Evolutionary conservation across 495 filamentous ascomycete species (phyloP).

Genomic region (Lepidopterella palustris): DNA sequence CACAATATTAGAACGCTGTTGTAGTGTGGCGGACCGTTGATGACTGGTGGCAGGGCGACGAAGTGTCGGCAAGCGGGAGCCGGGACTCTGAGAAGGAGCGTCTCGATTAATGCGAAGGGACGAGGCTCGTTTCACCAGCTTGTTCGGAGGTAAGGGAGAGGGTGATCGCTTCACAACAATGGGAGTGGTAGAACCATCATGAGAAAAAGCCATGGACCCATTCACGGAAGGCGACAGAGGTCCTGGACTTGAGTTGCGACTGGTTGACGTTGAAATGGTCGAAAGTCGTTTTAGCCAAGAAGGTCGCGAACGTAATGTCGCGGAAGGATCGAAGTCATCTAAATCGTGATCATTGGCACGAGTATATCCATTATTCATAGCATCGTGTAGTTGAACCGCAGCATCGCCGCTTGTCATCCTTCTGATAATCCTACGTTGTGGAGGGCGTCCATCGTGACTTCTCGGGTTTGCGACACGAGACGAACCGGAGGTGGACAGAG

Average conservation of each 20-base stretch:
- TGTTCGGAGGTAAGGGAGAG: conserved; percentile 60
- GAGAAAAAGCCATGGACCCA: conserved; percentile 49
- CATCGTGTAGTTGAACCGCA: not conserved
- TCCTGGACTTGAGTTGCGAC: conserved; percentile 55
- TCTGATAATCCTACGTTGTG: conserved; percentile 17
- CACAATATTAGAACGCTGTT: conserved; percentile 37
- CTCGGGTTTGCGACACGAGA: conserved; percentile 12
- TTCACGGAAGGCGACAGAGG: conserved; percentile 65
- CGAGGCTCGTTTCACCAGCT: conserved; percentile 76
- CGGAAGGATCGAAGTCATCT: conserved; percentile 37
- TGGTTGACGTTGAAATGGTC: conserved; percentile 61
- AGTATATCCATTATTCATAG: conserved; percentile 7
- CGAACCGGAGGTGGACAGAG: conserved; percentile 12
- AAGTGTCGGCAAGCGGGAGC: conserved; percentile 51
- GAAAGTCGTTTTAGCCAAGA: conserved; percentile 78
- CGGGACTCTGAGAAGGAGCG: conserved; percentile 40
- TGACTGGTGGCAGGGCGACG: conserved; percentile 81
- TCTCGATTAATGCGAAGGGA: conserved; percentile 50
- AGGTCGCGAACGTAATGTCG: conserved; percentile 51
- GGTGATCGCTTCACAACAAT: conserved; percentile 48
- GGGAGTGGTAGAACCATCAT: conserved; percentile 56
- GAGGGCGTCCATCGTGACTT: conserved; percentile 23
- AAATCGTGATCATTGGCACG: conserved; percentile 10
- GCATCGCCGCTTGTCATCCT: conserved; percentile 22
- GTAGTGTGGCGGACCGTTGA: conserved; percentile 68